Evolutionary conservation across 2,329 filamentous ascomycete genomes (phyloP).

Genomic region (Cadophora sp.): DNA sequence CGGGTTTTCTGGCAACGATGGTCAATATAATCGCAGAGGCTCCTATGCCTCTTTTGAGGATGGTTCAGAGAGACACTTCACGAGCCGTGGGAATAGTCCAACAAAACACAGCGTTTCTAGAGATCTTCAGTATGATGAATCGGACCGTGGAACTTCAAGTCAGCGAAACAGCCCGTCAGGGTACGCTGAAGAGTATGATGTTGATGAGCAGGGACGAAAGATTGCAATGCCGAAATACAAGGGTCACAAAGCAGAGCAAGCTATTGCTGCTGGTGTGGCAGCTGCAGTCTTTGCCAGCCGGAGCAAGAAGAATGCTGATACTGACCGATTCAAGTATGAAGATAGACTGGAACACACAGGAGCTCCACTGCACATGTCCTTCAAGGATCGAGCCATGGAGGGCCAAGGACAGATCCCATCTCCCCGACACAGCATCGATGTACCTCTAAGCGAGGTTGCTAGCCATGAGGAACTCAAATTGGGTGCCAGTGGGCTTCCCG

Average conservation of each 20-base stretch:
- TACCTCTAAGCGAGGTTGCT: slow-evolving; percentile 55
- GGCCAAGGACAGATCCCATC: slow-evolving; percentile 60
- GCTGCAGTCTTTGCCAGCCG: slow-evolving; percentile 41
- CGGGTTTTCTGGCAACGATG: slow-evolving; percentile 54
- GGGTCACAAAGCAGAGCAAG: slow-evolving; percentile 39
- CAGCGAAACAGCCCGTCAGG: slow-evolving; percentile 40
- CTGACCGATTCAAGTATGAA: slow-evolving; percentile 41
- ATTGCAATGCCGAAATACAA: slow-evolving; percentile 43
- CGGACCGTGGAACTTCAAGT: slow-evolving; percentile 35
- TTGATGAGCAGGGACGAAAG: slow-evolving; percentile 46
- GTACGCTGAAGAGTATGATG: slow-evolving; percentile 43
- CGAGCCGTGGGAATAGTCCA: slow-evolving; percentile 51
- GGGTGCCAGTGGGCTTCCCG: slow-evolving; percentile 73
- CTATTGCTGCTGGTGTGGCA: slow-evolving; percentile 42
- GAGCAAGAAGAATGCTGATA: slow-evolving; percentile 38
- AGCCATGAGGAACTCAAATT: slow-evolving; percentile 59
- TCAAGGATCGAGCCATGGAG: slow-evolving; percentile 68
- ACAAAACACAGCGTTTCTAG: slow-evolving; percentile 45
- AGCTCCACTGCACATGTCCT: slow-evolving; percentile 66
- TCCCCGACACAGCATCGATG: slow-evolving; percentile 65
- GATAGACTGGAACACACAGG: slow-evolving; percentile 48
- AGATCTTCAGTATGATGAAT: slow-evolving; percentile 32
- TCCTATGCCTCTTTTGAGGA: slow-evolving; percentile 46
- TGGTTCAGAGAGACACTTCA: slow-evolving; percentile 45
- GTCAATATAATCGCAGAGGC: slow-evolving; percentile 40